phyloP scores from a whole-genome alignment of 768 basidiomycete genomes.

The Pulveroboletus ravenelii region DNA sequence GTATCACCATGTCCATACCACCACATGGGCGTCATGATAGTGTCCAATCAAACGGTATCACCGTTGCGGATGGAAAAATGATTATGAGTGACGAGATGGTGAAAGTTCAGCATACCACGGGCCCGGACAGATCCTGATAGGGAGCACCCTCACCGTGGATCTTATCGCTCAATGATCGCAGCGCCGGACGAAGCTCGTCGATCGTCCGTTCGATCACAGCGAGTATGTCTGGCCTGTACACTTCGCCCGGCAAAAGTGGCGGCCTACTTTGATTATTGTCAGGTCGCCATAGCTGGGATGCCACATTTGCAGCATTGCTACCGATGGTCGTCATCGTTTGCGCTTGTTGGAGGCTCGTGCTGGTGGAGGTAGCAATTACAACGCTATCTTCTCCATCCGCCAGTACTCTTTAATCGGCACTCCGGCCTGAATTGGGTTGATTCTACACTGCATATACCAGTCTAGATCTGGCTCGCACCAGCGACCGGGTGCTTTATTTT shows the following conservation, averaged over 20 bases:
- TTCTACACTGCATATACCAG: background rate
- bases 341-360: background rate
- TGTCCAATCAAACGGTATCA: too few relatives aligned
- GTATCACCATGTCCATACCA: too few relatives aligned
- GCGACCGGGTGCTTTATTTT: background rate
- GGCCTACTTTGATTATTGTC: background rate
- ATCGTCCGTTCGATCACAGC: conserved; percentile 57
- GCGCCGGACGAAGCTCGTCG: conserved; percentile 45
- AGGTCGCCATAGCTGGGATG: conserved; percentile 3
- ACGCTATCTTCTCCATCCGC: background rate
- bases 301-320: background rate
- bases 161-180: conserved; percentile 61
- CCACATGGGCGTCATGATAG: background rate
- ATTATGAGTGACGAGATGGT: background rate
- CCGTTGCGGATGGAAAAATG: too few relatives aligned
- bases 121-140: background rate
- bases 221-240: conserved; percentile 56
- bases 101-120: background rate
- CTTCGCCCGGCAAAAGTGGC: conserved; percentile 7
- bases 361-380: background rate
- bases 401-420: background rate
- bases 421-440: too few relatives aligned
- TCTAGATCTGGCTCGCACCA: conserved; percentile 5
- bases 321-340: background rate
- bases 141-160: conserved; percentile 52